A percentile compares a stretch with the other conserved stretches of the same genome.
Conservation (phyloP, 306 rosid genomes). For the Acmispon strigosus region DNA sequence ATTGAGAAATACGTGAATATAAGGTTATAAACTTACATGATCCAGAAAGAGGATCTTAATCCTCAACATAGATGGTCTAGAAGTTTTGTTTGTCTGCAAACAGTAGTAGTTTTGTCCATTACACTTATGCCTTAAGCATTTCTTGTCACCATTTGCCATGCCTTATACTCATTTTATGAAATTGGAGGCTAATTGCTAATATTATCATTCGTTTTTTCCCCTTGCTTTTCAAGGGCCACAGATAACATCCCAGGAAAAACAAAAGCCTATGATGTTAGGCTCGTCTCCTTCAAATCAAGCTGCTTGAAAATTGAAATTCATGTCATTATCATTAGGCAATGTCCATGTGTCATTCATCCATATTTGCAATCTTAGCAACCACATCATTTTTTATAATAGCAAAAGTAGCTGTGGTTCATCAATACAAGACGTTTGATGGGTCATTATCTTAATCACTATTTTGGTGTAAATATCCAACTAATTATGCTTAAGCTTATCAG, state of each 20-base stretch:
- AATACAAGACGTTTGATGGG: neutral
- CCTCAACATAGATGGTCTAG: neutral
- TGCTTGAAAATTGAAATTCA: conserved; percentile 13
- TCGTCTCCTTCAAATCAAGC: conserved; percentile 31
- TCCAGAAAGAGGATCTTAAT: too few relatives aligned
- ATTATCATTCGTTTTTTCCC: conserved; percentile 9
- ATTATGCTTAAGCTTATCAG: neutral
- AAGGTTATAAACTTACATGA: too few relatives aligned
- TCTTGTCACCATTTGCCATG: conserved; percentile 1
- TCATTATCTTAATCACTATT: conserved; percentile 15
- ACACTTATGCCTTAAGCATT: neutral
- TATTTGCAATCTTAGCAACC: conserved; percentile 18
- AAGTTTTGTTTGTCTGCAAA: neutral
- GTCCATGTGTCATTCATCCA: conserved; percentile 7
- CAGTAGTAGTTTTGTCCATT: neutral
- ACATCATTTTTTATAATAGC: conserved; percentile 8
- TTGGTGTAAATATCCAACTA: conserved; percentile 7
- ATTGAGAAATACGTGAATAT: too few relatives aligned
- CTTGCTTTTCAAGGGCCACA: conserved; percentile 48
- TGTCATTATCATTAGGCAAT: conserved; percentile 6
- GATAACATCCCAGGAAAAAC: conserved; percentile 36
- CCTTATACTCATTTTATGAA: neutral
- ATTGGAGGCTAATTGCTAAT: neutral
- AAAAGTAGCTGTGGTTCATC: conserved; percentile 15
- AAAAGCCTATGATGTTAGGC: conserved; percentile 25